A percentile compares a stretch with the other conserved stretches of the same genome.
phyloP scores from a whole-genome alignment of 257 asterid genomes.

The Parsonsia alboflavescens region DNA sequence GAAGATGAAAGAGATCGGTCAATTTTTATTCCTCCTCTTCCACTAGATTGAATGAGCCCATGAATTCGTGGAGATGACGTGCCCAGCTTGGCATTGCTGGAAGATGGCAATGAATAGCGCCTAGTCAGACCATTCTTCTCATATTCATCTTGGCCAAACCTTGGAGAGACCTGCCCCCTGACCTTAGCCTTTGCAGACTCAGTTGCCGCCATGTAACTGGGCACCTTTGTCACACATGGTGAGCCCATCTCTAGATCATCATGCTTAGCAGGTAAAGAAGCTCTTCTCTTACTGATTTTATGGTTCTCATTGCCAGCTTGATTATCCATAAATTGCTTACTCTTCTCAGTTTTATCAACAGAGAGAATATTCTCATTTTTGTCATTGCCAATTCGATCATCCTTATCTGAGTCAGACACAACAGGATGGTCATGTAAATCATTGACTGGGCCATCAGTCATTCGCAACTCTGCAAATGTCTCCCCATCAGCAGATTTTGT shows the following conservation, averaged over 20 bases:
- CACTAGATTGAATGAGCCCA: slow-evolving; percentile 40
- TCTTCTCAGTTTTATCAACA: background rate
- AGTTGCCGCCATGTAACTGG: slow-evolving; percentile 65
- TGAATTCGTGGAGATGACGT: slow-evolving; percentile 50
- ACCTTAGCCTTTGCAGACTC: slow-evolving; percentile 55
- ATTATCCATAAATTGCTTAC: slow-evolving; percentile 25
- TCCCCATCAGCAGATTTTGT: slow-evolving; percentile 13
- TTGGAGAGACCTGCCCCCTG: slow-evolving; percentile 42
- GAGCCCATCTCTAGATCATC: slow-evolving; percentile 21
- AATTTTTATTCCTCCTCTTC: slow-evolving; percentile 38
- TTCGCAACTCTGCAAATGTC: slow-evolving; percentile 2
- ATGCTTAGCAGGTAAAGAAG: slow-evolving; percentile 37
- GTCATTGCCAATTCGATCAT: slow-evolving; percentile 3
- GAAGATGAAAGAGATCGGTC: slow-evolving; percentile 45
- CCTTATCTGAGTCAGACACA: slow-evolving; percentile 8
- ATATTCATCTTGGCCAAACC: slow-evolving; percentile 36
- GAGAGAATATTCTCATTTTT: slow-evolving; percentile 15
- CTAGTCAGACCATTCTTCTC: slow-evolving; percentile 38
- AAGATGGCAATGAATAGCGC: slow-evolving; percentile 51
- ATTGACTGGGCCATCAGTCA: slow-evolving; percentile 12
- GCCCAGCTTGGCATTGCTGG: slow-evolving; percentile 35
- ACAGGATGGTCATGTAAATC: slow-evolving; percentile 12
- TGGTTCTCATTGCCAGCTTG: slow-evolving; percentile 22
- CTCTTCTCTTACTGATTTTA: slow-evolving; percentile 29
- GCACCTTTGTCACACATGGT: slow-evolving; percentile 28